Evolutionary conservation across 148 eudicot genomes (phyloP).

Genomic region (Vaccinium myrtillus): DNA sequence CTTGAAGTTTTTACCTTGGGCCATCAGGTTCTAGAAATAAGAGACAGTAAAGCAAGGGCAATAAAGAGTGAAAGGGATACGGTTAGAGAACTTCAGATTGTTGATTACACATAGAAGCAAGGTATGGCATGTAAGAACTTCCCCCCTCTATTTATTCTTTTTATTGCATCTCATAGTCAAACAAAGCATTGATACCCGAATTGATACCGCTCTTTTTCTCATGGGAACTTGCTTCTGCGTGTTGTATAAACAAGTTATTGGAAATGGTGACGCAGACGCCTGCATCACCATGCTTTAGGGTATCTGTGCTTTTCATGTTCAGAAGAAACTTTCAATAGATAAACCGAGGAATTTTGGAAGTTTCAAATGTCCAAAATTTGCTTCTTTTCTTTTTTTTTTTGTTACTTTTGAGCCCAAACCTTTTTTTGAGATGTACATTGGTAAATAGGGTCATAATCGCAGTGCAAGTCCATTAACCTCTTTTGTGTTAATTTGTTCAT

Average conservation of each 20-base stretch:
- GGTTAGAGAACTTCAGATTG: slow-evolving; percentile 55
- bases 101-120: slow-evolving; percentile 50
- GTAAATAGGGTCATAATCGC: background rate
- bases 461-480: background rate
- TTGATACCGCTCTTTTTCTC: background rate
- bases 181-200: background rate
- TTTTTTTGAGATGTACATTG: background rate
- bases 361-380: background rate
- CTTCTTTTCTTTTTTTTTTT: background rate
- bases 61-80: slow-evolving; percentile 58
- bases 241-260: background rate
- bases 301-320: background rate
- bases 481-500: background rate
- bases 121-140: slow-evolving; percentile 18
- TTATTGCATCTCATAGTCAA: background rate
- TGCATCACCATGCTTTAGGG: background rate
- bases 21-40: slow-evolving; percentile 85
- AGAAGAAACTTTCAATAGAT: background rate
- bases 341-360: background rate
- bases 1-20: background rate
- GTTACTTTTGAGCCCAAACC: background rate
- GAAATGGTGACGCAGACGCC: background rate
- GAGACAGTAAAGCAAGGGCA: slow-evolving; percentile 59
- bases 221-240: background rate
- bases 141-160: background rate